Percentiles rank a stretch among this genome's conserved stretches.
phyloP scores from a whole-genome alignment of 2,329 filamentous ascomycete species.

The Ceratocystis destructans region DNA sequence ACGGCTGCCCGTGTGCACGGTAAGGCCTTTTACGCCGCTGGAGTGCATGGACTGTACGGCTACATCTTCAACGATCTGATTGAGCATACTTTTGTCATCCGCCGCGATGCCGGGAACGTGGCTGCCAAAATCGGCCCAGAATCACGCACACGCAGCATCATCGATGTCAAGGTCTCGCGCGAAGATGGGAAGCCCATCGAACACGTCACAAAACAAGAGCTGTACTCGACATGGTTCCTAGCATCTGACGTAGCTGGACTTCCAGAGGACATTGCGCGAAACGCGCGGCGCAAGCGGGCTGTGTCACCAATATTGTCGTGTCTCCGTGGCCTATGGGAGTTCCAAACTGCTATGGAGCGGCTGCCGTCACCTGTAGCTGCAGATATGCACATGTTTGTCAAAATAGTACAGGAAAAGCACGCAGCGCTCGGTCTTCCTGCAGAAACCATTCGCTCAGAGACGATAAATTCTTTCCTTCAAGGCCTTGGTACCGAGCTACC shows the following conservation, averaged over 20 bases:
- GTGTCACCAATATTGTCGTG: slow-evolving; percentile 80
- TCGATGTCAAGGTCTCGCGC: slow-evolving; percentile 56
- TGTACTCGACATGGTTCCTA: slow-evolving; percentile 79
- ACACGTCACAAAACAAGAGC: slow-evolving; percentile 79
- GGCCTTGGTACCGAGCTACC: slow-evolving; percentile 74
- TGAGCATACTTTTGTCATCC: slow-evolving; percentile 76
- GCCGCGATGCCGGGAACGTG: slow-evolving; percentile 69
- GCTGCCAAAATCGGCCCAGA: slow-evolving; percentile 48
- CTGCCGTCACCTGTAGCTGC: slow-evolving; percentile 26
- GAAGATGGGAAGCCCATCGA: slow-evolving; percentile 58
- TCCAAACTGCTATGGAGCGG: slow-evolving; percentile 42
- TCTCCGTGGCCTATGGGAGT: slow-evolving; percentile 81
- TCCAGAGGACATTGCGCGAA: slow-evolving; percentile 51
- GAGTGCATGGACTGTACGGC: slow-evolving; percentile 59
- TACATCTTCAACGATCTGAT: slow-evolving; percentile 92
- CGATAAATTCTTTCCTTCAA: slow-evolving; percentile 72
- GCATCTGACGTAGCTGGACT: slow-evolving; percentile 57
- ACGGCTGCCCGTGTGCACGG: slow-evolving; percentile 63
- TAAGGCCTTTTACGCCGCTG: slow-evolving; percentile 13
- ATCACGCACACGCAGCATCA: slow-evolving; percentile 61
- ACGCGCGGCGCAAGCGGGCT: slow-evolving; percentile 49
- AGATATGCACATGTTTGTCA: slow-evolving; percentile 55
- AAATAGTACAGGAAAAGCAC: slow-evolving; percentile 64
- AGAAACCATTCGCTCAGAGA: slow-evolving; percentile 53
- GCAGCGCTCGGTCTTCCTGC: slow-evolving; percentile 55